phyloP scores from a whole-genome alignment of 1,284 basidiomycete species.

The Cystobasidium sp. region DNA sequence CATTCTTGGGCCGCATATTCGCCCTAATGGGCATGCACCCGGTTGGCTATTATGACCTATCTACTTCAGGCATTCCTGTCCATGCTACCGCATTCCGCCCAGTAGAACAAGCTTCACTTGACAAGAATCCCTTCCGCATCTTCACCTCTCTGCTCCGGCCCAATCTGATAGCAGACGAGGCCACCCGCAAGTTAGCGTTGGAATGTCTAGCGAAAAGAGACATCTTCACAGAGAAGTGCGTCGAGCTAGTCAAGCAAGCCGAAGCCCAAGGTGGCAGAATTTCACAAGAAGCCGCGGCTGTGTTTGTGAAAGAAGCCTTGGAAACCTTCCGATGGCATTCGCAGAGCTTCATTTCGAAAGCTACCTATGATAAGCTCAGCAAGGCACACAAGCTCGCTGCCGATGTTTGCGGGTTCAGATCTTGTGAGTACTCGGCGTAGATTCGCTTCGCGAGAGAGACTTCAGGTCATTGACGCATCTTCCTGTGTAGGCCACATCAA shows the following conservation, averaged over 20 bases:
- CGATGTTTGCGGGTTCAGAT: conserved; percentile 59
- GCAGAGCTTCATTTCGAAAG: conserved; percentile 54
- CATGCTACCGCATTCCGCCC: conserved; percentile 60
- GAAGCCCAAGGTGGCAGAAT: conserved; percentile 54
- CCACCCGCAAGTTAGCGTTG: conserved; percentile 53
- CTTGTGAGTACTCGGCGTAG: conserved; percentile 36
- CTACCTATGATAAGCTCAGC: conserved; percentile 56
- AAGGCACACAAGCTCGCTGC: conserved; percentile 57
- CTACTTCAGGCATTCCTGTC: conserved; percentile 58
- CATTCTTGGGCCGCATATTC: conserved; percentile 58
- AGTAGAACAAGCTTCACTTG: conserved; percentile 52
- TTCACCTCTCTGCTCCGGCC: conserved; percentile 58
- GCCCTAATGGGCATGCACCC: conserved; percentile 58
- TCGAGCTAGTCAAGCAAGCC: conserved; percentile 54
- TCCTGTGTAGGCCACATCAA: conserved; percentile 58
- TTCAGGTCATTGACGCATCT: not conserved
- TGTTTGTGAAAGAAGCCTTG: conserved; percentile 56
- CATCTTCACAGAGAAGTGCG: conserved; percentile 56
- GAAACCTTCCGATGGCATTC: conserved; percentile 60
- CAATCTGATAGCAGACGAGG: conserved; percentile 55
- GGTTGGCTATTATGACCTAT: conserved; percentile 60
- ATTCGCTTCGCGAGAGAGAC: not conserved
- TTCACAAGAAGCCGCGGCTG: conserved; percentile 47
- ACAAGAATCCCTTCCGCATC: conserved; percentile 59
- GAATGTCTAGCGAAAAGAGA: conserved; percentile 54